Conservation (phyloP, 768 basidiomycete genomes). For the Hysterangium stoloniferum region DNA sequence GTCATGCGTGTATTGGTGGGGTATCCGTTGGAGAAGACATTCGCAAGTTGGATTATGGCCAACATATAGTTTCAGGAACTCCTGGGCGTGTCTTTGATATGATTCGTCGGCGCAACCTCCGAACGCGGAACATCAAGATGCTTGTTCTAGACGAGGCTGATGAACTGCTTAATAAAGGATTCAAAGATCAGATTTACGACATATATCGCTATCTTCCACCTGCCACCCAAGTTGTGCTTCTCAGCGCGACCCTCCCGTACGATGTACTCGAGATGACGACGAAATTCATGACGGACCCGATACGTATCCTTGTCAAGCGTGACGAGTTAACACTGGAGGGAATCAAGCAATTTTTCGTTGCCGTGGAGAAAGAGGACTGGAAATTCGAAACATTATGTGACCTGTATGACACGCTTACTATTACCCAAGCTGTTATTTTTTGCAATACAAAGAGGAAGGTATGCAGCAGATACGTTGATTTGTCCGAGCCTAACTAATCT, state of each 20-base stretch:
- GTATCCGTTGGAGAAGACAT: constrained; percentile 98
- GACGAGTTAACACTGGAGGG: constrained; percentile 96
- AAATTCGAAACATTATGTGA: constrained; percentile 98
- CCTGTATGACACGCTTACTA: constrained; percentile 95
- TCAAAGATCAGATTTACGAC: constrained; percentile 99
- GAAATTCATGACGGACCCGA: constrained; percentile 99
- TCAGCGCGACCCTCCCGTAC: constrained; percentile 93
- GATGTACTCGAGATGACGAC: constrained; percentile 99
- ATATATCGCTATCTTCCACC: constrained; percentile 96
- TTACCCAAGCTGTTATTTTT: constrained; percentile 98
- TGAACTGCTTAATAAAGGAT: constrained; percentile 93
- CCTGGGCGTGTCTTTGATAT: constrained; percentile 99
- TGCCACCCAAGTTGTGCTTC: constrained; percentile 92
- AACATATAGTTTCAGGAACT: constrained; percentile 95
- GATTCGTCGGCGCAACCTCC: constrained; percentile 89
- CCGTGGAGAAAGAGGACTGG: constrained; percentile 99
- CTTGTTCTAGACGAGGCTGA: constrained; percentile 92
- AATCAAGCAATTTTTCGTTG: constrained; percentile 96
- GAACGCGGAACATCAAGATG: constrained; percentile 98
- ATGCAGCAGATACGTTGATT: constrained; percentile 14
- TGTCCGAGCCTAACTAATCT: neutral
- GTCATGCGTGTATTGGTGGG: constrained; percentile 96
- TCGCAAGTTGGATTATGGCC: constrained; percentile 92
- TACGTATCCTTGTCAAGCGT: constrained; percentile 97
- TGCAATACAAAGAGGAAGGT: constrained; percentile 98